A percentile compares a stretch with the other conserved stretches of the same genome.
Conservation (phyloP, 1,139 yeast genomes). For the Yamadazyma dendronema region DNA sequence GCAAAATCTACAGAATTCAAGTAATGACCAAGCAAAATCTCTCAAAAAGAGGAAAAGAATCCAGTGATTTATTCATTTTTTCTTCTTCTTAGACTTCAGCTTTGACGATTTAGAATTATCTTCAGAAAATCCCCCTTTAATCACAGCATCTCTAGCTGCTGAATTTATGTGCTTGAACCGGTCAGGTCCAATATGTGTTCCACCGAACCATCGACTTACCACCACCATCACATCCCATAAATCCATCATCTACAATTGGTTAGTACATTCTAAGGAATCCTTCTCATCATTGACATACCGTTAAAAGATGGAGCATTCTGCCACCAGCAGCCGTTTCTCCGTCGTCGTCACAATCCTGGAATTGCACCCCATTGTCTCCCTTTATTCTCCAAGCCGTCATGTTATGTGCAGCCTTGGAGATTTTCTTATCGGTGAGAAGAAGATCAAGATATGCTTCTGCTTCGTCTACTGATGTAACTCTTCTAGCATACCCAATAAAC, state of each 20-base stretch:
- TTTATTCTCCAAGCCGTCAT: slow-evolving; percentile 85
- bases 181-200: slow-evolving; percentile 88
- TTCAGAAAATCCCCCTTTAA: slow-evolving; percentile 53
- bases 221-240: slow-evolving; percentile 84
- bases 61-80: neutral
- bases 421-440: slow-evolving; percentile 62
- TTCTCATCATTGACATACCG: slow-evolving; percentile 31
- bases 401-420: slow-evolving; percentile 70
- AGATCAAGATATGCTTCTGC: slow-evolving; percentile 52
- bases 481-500: slow-evolving; percentile 73
- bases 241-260: slow-evolving; percentile 59
- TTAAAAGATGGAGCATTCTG: slow-evolving; percentile 73
- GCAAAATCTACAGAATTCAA: neutral
- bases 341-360: slow-evolving; percentile 92
- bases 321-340: slow-evolving; percentile 98
- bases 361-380: slow-evolving; percentile 49
- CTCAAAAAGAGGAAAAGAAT: slow-evolving; percentile 1
- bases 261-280: too few species aligned
- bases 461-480: slow-evolving; percentile 61
- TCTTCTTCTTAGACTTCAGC: too few species aligned
- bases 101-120: slow-evolving; percentile 23
- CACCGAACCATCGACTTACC: slow-evolving; percentile 94
- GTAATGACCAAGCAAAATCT: neutral
- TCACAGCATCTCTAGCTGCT: slow-evolving; percentile 80
- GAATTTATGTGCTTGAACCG: slow-evolving; percentile 91